Conservation (phyloP, 495 filamentous ascomycete species). For the Aspergillus hancockii region DNA sequence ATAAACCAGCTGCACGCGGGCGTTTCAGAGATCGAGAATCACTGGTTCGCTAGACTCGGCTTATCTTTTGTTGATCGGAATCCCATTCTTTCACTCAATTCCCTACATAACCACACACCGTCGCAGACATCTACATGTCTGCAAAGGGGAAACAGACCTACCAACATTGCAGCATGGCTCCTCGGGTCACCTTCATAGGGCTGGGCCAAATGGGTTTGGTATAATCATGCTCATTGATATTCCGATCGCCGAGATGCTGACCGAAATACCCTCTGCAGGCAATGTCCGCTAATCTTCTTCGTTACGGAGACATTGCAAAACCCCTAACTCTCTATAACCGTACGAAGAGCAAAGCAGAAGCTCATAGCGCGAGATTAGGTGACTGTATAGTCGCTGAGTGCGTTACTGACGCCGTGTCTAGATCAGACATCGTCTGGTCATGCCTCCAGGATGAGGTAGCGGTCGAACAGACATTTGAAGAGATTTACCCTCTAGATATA, state of each 20-base stretch:
- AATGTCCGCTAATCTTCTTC: slow-evolving; percentile 7
- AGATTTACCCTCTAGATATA: background rate
- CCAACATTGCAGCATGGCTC: background rate
- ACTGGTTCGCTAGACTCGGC: no score
- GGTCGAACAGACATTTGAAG: slow-evolving; percentile 5
- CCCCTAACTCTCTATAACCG: slow-evolving; percentile 11
- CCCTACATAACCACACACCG: no score
- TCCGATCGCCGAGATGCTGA: no score
- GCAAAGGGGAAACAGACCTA: no score
- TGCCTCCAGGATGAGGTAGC: slow-evolving; percentile 12
- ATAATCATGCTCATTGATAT: background rate
- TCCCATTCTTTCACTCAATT: no score
- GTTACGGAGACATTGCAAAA: slow-evolving; percentile 1
- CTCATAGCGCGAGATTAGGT: background rate
- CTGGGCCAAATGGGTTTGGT: slow-evolving; percentile 12
- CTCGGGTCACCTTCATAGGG: slow-evolving; percentile 9
- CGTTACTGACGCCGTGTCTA: background rate
- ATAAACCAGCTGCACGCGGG: no score
- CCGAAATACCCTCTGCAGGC: background rate
- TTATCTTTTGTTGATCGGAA: no score
- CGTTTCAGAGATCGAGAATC: no score
- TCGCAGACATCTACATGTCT: no score
- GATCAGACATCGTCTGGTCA: slow-evolving; percentile 10
- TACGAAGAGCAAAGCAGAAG: slow-evolving; percentile 5
- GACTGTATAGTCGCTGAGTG: slow-evolving; percentile 7